These are phyloP conservation scores for Cudoniella acicularis DNA, from an alignment of 495 filamentous ascomycete species.

Conservation along the genomic window DNA sequence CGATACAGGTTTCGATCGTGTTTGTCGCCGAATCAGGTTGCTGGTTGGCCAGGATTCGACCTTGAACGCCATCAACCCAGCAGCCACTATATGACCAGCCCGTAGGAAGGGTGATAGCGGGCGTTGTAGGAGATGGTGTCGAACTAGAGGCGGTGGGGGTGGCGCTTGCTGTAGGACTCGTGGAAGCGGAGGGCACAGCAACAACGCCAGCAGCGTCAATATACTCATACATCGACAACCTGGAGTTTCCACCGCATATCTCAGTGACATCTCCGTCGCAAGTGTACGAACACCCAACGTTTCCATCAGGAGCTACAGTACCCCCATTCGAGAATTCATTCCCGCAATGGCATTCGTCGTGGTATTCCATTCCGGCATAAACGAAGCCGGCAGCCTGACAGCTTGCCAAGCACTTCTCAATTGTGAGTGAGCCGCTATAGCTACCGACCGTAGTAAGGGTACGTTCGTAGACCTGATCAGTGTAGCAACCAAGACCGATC, in stretches of 20 bases:
- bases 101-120: constrained; percentile 7
- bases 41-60: constrained; percentile 5
- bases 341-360: constrained; percentile 19
- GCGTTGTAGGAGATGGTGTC: constrained; percentile 12
- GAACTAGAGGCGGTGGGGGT: constrained; percentile 19
- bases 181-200: not conserved
- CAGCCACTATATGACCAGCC: constrained; percentile 12
- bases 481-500: constrained; percentile 16
- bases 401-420: constrained; percentile 35
- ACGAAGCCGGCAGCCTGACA: constrained; percentile 31
- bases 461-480: constrained; percentile 12
- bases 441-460: constrained; percentile 3
- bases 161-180: not conserved
- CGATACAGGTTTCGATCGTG: constrained; percentile 32
- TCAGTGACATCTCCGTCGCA: constrained; percentile 38
- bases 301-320: constrained; percentile 26
- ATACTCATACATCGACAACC: constrained; percentile 33
- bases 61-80: constrained; percentile 4
- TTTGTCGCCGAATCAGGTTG: constrained; percentile 27
- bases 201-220: constrained; percentile 28
- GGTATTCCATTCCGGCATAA: constrained; percentile 34
- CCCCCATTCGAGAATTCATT: constrained; percentile 26
- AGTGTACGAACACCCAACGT: constrained; percentile 32
- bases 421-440: constrained; percentile 28
- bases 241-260: constrained; percentile 42